Base-by-base conservation (phyloP, 1,139 yeast genomes). In the Geotrichum bryndzae region DNA sequence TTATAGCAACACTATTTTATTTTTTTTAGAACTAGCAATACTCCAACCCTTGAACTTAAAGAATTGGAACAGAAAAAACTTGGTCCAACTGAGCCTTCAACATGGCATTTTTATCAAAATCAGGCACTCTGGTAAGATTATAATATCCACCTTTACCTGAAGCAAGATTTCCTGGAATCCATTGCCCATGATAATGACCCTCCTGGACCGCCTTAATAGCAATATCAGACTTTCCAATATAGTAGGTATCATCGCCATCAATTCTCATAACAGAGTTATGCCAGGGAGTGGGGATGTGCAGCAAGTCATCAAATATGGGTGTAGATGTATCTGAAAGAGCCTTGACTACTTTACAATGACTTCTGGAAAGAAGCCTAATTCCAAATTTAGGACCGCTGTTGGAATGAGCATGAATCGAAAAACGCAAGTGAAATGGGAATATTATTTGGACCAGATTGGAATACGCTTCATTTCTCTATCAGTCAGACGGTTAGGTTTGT, bases 321-420 rank as follows among this genome's bases (percentile, higher is more conserved):
- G 59, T 29, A 8, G 57, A 56, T 27, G 48, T 27, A 15, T 57
- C 48, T 13, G 56, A 29, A 45, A 62, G 38, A 10, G 48, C 29
- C 11, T 45, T 45, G 51, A 62, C 51, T 31, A 60, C 52, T n/a
- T 58, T 55, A 45, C 58, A 60, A 38, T 59, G 38, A 18, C 54
- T 35, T 23, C 45, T 29, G 22, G 60, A 56, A 27, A 62, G 57
- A 51, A 62, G 29, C 25, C 59, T 58, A 31, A 62, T 62, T 3
- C 64, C 64, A 57, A 57, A 62, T 48, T 62, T 62, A n/a, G 64
- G 64, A 10, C 64, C 64, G 48, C 61, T 59, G 56, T 62, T 62
- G 51, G 27, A 35, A 31, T 62, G 64, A 38, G 64, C 64, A 45
- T 62, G 64, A 33, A 62, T 62, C 11, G 64, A 62, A 11, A 62